phyloP scores from a whole-genome alignment of 2,329 filamentous ascomycete genomes.

The Aplosporella prunicola region DNA sequence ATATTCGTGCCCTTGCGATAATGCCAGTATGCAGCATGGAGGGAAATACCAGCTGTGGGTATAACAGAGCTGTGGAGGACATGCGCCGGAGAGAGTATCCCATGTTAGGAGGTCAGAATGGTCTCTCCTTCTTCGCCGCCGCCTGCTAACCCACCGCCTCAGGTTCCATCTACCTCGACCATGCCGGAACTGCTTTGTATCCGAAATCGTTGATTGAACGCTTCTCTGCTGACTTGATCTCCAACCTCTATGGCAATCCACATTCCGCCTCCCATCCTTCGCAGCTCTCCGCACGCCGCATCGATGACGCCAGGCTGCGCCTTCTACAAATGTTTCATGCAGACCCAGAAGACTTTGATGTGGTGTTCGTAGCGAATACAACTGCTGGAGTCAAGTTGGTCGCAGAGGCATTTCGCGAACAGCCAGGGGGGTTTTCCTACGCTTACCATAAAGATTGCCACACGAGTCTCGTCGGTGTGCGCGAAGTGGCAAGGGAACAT shows the following conservation, averaged over 20 bases:
- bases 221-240: constrained; percentile 70
- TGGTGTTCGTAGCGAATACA: constrained; percentile 87
- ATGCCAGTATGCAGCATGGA: no score
- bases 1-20: no score
- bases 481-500: constrained; percentile 57
- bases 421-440: constrained; percentile 65
- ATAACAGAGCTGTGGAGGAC: constrained; percentile 50
- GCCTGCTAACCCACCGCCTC: constrained; percentile 10
- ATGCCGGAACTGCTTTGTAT: constrained; percentile 85
- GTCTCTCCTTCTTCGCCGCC: background rate
- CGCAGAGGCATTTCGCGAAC: constrained; percentile 62
- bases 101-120: constrained; percentile 53
- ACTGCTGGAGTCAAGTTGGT: constrained; percentile 87
- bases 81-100: constrained; percentile 56
- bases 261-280: constrained; percentile 80
- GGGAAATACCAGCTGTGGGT: constrained; percentile 28
- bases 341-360: constrained; percentile 69
- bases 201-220: constrained; percentile 70
- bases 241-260: constrained; percentile 78
- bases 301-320: constrained; percentile 66
- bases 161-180: constrained; percentile 79
- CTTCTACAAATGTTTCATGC: constrained; percentile 72
- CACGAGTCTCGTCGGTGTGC: constrained; percentile 74
- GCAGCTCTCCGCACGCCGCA: constrained; percentile 60
- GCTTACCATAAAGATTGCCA: constrained; percentile 77